A percentile compares a stretch with the other conserved stretches of the same genome.
Evolutionary conservation across 169 alveolate genomes (phyloP).

Genomic region (Plasmodium vivax): DNA sequence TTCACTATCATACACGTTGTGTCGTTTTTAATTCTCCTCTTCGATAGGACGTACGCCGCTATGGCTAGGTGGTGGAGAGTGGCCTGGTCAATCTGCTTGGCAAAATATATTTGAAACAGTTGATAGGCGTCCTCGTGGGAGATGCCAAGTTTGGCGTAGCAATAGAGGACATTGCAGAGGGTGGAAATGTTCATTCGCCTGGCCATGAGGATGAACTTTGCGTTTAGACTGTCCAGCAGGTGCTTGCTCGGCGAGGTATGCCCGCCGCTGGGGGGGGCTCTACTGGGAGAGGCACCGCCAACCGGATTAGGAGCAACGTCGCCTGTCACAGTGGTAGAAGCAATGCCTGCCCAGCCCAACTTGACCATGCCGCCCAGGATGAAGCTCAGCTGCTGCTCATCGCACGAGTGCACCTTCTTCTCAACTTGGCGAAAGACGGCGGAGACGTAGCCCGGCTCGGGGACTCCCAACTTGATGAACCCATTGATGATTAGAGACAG

Average conservation of each 20-base stretch:
- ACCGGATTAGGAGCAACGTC: background rate
- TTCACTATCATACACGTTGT: slow-evolving; percentile 3
- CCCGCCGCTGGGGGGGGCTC: background rate
- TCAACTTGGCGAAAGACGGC: slow-evolving; percentile 30
- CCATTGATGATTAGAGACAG: slow-evolving; percentile 53
- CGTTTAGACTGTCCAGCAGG: slow-evolving; percentile 5
- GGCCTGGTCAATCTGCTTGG: slow-evolving; percentile 14
- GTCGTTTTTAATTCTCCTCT: slow-evolving; percentile 17
- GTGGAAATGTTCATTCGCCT: slow-evolving; percentile 66
- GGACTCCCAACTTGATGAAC: slow-evolving; percentile 35
- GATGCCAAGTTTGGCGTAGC: slow-evolving; percentile 27
- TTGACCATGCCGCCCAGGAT: slow-evolving; percentile 43
- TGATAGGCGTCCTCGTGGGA: slow-evolving; percentile 24
- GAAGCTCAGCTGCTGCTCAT: slow-evolving; percentile 62
- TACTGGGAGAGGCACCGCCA: background rate
- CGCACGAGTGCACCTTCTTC: slow-evolving; percentile 59
- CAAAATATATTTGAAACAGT: slow-evolving; percentile 50
- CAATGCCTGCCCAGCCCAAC: background rate
- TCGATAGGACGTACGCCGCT: slow-evolving; percentile 34
- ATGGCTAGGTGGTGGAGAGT: slow-evolving; percentile 33
- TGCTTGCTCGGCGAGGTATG: background rate
- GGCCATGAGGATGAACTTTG: slow-evolving; percentile 37
- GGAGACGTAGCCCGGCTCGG: slow-evolving; percentile 5
- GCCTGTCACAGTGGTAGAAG: background rate
- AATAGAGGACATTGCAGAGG: slow-evolving; percentile 45